Base-by-base conservation (phyloP, 148 eudicot species). In the Rhododendron griersonianum region DNA sequence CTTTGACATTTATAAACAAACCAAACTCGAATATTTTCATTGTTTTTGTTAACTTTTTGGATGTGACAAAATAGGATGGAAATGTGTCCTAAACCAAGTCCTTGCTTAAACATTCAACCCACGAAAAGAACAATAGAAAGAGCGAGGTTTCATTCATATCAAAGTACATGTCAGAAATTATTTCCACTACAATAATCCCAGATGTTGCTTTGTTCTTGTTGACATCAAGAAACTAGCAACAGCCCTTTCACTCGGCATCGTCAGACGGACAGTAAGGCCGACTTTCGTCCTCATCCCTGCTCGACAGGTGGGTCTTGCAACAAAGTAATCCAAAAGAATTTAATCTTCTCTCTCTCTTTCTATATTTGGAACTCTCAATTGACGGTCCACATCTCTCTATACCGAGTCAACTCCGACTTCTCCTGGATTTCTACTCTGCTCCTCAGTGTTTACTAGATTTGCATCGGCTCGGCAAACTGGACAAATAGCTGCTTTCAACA, bases 401-500 rank as follows among this genome's bases (percentile, higher is more conserved):
- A 80, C 78, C 45, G 73, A 69, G 53, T 86, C 86, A 74, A 75
- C 81, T 71, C 71, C 79, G 59, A 84, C 78, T 74, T 86, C 90
- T 82, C 81, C 63, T 80, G 86, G 81, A 80, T 55, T 59, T 23
- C 83, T 83, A 30, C 57, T 83, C 18, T 77, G 55, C 19, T 51
- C 63, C 0, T 50, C 88, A 44, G 33, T 50, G 37, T 76, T 48
- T 3, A 11, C 30, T 53, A 65, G 74, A 86, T 76, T 82, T 30
- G 83, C 82, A 10, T 9, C 4, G 11, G 61, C 69, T 57, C 90
- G 74, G 81, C 90, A 86, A 39, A 88, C 84, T 3, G 90, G 88
- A 83, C 88, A 88, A 86, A 80, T 35, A 13, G 84, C 90, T 9
- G 85, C 84, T 37, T 83, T 84, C n/a, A 45, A 83, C 35, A 90